Evolutionary conservation across 805 yeast species (phyloP).

Genomic region (Candida maltosa): DNA sequence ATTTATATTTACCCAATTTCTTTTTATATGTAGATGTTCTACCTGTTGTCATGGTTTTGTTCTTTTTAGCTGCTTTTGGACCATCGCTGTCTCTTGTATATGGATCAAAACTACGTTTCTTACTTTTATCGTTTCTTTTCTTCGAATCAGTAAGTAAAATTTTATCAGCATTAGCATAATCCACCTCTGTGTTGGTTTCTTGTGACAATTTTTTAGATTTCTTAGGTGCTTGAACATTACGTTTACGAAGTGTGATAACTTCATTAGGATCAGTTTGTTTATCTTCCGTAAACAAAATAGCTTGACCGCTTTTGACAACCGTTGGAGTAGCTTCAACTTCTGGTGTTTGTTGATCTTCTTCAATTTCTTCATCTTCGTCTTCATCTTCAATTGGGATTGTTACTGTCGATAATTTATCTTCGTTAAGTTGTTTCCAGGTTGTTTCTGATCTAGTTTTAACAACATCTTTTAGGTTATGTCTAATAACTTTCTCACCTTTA

Average conservation of each 20-base stretch:
- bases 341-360: slow-evolving; percentile 6
- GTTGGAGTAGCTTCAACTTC: slow-evolving; percentile 4
- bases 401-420: too few species aligned
- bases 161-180: slow-evolving; percentile 43
- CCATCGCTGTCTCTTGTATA: slow-evolving; percentile 49
- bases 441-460: slow-evolving; percentile 11
- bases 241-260: slow-evolving; percentile 36
- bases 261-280: slow-evolving; percentile 28
- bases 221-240: slow-evolving; percentile 8
- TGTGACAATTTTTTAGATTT: slow-evolving; percentile 6
- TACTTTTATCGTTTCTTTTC: slow-evolving; percentile 14
- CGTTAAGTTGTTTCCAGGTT: slow-evolving; percentile 11
- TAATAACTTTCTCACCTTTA: slow-evolving; percentile 5
- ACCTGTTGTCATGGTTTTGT: slow-evolving; percentile 32
- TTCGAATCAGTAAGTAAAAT: slow-evolving; percentile 24
- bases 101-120: slow-evolving; percentile 55
- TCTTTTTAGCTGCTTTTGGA: slow-evolving; percentile 51
- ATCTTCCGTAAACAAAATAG: slow-evolving; percentile 7
- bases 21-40: slow-evolving; percentile 32
- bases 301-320: slow-evolving; percentile 4
- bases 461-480: slow-evolving; percentile 17
- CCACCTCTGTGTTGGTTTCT: slow-evolving; percentile 26
- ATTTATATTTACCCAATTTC: background rate
- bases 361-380: slow-evolving; percentile 10
- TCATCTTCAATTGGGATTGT: slow-evolving; percentile 6